These are phyloP conservation scores for Malassezia brasiliensis DNA, from an alignment of 1,284 basidiomycete genomes.

Conservation along the genomic window DNA sequence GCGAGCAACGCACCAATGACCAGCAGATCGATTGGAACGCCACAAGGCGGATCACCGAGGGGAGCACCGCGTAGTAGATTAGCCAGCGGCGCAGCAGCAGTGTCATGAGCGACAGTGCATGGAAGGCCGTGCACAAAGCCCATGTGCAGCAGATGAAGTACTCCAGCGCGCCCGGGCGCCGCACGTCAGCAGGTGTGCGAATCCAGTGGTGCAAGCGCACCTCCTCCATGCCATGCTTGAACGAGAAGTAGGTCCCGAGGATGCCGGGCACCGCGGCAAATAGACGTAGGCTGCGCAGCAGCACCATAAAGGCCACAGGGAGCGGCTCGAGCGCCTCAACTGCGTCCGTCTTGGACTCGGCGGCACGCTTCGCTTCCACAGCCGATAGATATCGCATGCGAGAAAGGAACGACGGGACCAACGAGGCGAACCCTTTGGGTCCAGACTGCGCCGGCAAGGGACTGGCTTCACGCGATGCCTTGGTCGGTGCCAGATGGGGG, in stretches of 20 bases:
- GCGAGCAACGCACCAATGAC: conserved; percentile 70
- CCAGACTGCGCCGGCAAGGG: too few species aligned
- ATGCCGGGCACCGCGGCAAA: conserved; percentile 42
- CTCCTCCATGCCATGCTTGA: not conserved
- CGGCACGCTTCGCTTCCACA: not conserved
- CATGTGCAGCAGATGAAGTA: conserved; percentile 29
- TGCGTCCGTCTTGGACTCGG: not conserved
- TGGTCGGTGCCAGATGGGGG: too few species aligned
- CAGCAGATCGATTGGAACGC: conserved; percentile 74
- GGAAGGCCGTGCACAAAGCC: conserved; percentile 64
- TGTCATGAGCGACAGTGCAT: conserved; percentile 67
- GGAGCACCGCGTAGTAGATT: conserved; percentile 66
- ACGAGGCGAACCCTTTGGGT: too few species aligned
- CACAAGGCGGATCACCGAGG: conserved; percentile 70
- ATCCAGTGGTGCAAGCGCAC: conserved; percentile 17
- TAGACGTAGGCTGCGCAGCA: conserved; percentile 38
- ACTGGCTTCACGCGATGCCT: too few species aligned
- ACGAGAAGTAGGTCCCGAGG: conserved; percentile 29
- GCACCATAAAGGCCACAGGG: conserved; percentile 25
- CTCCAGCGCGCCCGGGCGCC: conserved; percentile 16
- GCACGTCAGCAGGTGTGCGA: conserved; percentile 17
- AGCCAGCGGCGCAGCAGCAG: conserved; percentile 70
- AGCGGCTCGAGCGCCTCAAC: conserved; percentile 23
- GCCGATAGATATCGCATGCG: not conserved
- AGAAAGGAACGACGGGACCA: not conserved